Base-by-base conservation (phyloP, 1,284 basidiomycete genomes). In the Sporisorium scitamineum region DNA sequence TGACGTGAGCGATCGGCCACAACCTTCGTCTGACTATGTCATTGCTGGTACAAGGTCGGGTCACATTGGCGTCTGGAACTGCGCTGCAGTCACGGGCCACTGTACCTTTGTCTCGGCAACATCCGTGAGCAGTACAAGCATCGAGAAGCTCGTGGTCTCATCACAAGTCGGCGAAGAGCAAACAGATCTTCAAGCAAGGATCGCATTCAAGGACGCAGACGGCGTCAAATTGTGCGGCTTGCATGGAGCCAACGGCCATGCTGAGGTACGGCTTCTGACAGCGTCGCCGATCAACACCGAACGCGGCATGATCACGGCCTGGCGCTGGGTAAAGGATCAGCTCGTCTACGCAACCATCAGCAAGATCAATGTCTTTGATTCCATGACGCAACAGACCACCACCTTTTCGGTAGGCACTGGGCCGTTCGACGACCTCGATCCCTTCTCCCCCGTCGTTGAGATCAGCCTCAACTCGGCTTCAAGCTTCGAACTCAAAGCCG, bases 11-110 rank as follows among this genome's bases (percentile, higher is more conserved):
- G 42, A 24, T 14, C 18, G 2, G 9, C 26, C 34, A 8, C 5
- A 22, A 11, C 5, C n/a, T 20, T 29, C 50, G 18, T 52, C 53
- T 6, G 44, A 62, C 16, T 60, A 66, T 39, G 29, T 76, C 26
- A 24, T 69, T 7, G 69, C 62, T 16, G 73, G 69, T 31, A 68
- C 61, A 6, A 45, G 65, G 7, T 70, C 73, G 3, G 73, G 73
- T 13, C 65, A 76, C 47, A 54, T 71, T 18, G 68, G 57, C 29
- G 14, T 69, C 24, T 69, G 64, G 61, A 9, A 57, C n/a, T 76
- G 65, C 44, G 59, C 55, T 6, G 29, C 67, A 8, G 9, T 47
- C 11, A 53, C 67, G 3, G 67, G 63, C 24, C 52, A 54, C 1
- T 75, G 67, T 53, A 57, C 42, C 24, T 63, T 70, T 37, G n/a